Evolutionary conservation across 2,329 filamentous ascomycete genomes (phyloP), one percentile per base, ranked within the genome.

Genomic region (Trichoderma sp.): DNA sequence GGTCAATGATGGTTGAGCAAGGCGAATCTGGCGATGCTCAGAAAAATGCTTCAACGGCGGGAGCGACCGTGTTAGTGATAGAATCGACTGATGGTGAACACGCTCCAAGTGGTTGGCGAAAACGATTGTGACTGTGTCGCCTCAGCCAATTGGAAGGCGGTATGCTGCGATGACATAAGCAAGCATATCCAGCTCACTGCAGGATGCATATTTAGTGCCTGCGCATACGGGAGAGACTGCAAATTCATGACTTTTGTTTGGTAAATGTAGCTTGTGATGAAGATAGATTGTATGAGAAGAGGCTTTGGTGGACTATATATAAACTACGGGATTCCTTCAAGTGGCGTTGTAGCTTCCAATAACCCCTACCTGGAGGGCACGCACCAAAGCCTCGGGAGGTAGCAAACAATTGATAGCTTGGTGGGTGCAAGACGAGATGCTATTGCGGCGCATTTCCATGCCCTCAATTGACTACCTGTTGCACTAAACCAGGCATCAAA

Each of bases 151-250:
- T 59, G 29, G 45, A 67, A 22, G 22, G 7, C 27, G 6, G 4
- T 22, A 17, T 35, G 15, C n/a, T 3, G 32, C 25, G 67, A 50
- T 68, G 63, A 68, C 63, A 60, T 68, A 68, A 68, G 63, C 67
- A 54, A 6, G 32, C 45, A 12, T 53, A 9, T 9, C n/a, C 42
- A 19, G 42, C 42, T 19, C 19, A 25, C 29, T 35, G 58, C 15
- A 35, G 42, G 13, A 12, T 61, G 32, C 19, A 52, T 34, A 27
- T 27, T 32, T 34, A 32, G 48, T 19, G 27, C 12, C 29, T 52
- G 54, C 22, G 32, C 29, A 52, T 45, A 5, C 10, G 13, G 25
- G 13, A 9, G 35, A 35, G 8, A 25, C 10, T 35, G 29, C 1
- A 37, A 22, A 22, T 45, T 45, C 19, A 45, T 45, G 10, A 6